These are phyloP conservation scores for Globisporangium barbulae DNA, from an alignment of 352 stramenopile species.

Conservation along the genomic window DNA sequence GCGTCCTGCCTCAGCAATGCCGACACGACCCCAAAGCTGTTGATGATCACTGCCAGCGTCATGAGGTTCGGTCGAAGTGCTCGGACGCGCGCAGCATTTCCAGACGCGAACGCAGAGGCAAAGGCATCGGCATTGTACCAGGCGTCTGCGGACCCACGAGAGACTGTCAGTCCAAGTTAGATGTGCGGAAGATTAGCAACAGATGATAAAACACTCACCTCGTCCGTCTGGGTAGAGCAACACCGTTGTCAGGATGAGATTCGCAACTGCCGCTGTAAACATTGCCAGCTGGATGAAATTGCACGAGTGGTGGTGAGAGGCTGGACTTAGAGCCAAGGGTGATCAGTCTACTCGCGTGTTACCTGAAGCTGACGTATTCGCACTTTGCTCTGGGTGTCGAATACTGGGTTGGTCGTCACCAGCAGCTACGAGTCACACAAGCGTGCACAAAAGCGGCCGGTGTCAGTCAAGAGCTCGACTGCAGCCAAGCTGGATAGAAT, in stretches of 20 bases:
- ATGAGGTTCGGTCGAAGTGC: constrained; percentile 30
- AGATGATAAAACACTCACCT: constrained; percentile 16
- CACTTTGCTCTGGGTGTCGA: constrained; percentile 27
- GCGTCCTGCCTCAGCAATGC: constrained; percentile 22
- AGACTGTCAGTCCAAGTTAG: neutral
- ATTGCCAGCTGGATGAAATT: constrained; percentile 14
- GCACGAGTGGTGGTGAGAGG: neutral
- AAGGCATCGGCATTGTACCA: constrained; percentile 53
- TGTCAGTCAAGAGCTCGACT: neutral
- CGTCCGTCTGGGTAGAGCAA: constrained; percentile 27
- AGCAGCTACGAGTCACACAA: constrained; percentile 24
- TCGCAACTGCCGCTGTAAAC: constrained; percentile 16
- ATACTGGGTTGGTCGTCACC: constrained; percentile 37
- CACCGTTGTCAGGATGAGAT: constrained; percentile 25
- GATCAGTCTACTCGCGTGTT: neutral
- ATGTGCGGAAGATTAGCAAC: neutral
- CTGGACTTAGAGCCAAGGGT: neutral
- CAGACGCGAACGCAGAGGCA: constrained; percentile 20
- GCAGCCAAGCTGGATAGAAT: neutral
- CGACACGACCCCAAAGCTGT: constrained; percentile 27
- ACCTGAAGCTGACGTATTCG: constrained; percentile 43
- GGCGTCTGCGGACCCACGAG: constrained; percentile 22
- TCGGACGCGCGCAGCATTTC: constrained; percentile 29
- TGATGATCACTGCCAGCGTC: constrained; percentile 25
- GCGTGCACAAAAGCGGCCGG: neutral